Base-by-base conservation (phyloP, 176 grass and related monocot genomes). In the Puya raimondii region DNA sequence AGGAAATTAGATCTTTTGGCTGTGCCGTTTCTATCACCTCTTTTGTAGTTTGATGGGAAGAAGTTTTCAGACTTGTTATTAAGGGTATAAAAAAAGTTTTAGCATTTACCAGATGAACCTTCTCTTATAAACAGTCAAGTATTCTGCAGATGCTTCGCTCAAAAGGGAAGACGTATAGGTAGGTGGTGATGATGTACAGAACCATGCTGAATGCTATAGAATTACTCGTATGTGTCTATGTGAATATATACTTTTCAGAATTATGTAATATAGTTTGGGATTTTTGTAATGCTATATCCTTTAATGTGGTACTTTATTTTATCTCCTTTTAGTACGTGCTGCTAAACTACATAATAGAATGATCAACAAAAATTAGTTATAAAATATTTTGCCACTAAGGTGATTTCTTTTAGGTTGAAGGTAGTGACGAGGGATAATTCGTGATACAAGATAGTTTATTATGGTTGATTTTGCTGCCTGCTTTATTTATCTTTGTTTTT, bases 401-500 rank as follows among this genome's bases (percentile, higher is more conserved):
- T 18, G 17, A 7, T 42, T 22, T 61, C 17, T 61, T 61, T 61
- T 61, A 61, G 33, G 16, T 21, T 18, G 56, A 61, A 61, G 17
- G 10, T 22, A 61, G 53, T 56, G 53, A 57, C n/a, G 13, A 42
- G 13, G n/a, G 13, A 18, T 17, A 1, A 22, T 61, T 9, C 10
- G 56, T 61, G 16, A 61, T 79, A 48, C 48, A 0, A 63, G 71
- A 11, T 69, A 63, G 16, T 11, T 75, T 76, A 0, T 22, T 80
- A n/a, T 83, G 63, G 53, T 15, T 72, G 33, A 57, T 76, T 56
- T 49, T 64, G 11, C 7, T 53, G 17, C 48, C 21, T 57, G 63
- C 65, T 69, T 63, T 81, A 15, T 70, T 1, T 27, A 68, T 20
- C 23, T 58, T 76, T 29, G 53, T 2, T 82, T 56, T 71, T 15